These are phyloP conservation scores for Crepidotus variabilis DNA, from an alignment of 768 basidiomycete species.

Conservation along the genomic window DNA sequence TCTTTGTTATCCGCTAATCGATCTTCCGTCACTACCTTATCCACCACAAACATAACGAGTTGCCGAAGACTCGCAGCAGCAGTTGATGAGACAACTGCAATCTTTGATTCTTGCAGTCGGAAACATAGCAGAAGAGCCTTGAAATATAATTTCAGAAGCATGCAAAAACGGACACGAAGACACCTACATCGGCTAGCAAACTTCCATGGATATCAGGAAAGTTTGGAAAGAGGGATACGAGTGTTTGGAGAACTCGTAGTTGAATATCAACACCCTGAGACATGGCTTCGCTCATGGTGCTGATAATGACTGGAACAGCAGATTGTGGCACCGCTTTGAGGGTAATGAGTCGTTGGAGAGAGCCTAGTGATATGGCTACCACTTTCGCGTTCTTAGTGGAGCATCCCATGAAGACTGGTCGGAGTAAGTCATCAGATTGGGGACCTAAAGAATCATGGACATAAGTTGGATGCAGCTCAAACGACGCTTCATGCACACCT, in stretches of 20 bases:
- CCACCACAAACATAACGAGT: slow-evolving; percentile 96
- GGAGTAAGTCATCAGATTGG: slow-evolving; percentile 76
- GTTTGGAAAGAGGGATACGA: slow-evolving; percentile 88
- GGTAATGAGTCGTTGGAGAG: slow-evolving; percentile 85
- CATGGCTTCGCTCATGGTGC: slow-evolving; percentile 83
- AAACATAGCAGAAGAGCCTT: slow-evolving; percentile 93
- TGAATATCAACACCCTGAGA: slow-evolving; percentile 97
- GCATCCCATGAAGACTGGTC: slow-evolving; percentile 92
- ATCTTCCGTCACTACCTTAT: slow-evolving; percentile 87
- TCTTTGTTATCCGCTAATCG: slow-evolving; percentile 32
- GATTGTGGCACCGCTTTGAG: slow-evolving; percentile 82
- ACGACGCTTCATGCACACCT: slow-evolving; percentile 41
- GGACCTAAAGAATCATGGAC: slow-evolving; percentile 52
- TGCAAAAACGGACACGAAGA: neutral
- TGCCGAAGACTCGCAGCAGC: slow-evolving; percentile 95
- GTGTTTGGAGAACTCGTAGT: slow-evolving; percentile 86
- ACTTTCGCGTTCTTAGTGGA: slow-evolving; percentile 93
- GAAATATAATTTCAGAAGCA: neutral
- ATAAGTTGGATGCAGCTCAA: neutral
- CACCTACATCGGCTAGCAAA: slow-evolving; percentile 75
- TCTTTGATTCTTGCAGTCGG: slow-evolving; percentile 91
- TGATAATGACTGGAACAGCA: slow-evolving; percentile 75
- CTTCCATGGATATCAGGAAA: slow-evolving; percentile 79
- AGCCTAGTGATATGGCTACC: slow-evolving; percentile 86
- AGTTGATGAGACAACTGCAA: slow-evolving; percentile 94